Evolutionary conservation across 805 yeast genomes (phyloP), one percentile per base, ranked within the genome.

Genomic region (Candida bentonensis): DNA sequence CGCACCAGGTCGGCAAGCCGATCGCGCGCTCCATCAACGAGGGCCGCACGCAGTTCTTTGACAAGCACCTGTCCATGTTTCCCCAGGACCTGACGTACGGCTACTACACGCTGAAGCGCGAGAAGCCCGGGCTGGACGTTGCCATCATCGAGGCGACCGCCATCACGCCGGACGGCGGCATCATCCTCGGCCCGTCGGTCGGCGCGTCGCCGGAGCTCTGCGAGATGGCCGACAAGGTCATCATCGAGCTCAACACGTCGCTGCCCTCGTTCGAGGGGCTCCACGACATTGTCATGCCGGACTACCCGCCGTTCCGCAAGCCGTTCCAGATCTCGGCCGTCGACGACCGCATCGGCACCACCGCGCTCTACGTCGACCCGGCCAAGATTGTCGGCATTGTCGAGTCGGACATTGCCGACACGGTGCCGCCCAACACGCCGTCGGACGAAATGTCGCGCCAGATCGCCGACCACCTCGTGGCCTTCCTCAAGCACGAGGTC

Each of bases 81-180:
- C 95, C 97, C n/a, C 98, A 92, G 68, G 97, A 92, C 64, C 74
- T 92, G 63, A 83, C 94, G 36, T 92, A 89, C 60, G 98, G 97
- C 9, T 92, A 69, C 65, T 92, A 89, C 69, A 66, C 71, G 22
- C 58, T 59, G 46, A 45, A 57, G 46, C 48, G 50, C 42, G 47
- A 50, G 41, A 52, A 54, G 51, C 74, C 81, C 53, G 64, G 76
- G 50, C 72, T 92, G 53, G 98, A 92, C 62, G 80, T 68, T 63
- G 82, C 95, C 23, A 80, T 92, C 52, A 83, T 92, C 53, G 98
- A 92, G 65, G 98, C 98, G 44, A 88, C 97, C 2, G 95, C 95
- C 34, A 92, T 92, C 56, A 82, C 86, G 46, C 97, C 88, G 65
- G 89, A 86, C 58, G 98, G 98, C 51, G 70, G 86, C 13, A 79